Evolutionary conservation across 2,329 filamentous ascomycete genomes (phyloP).

Genomic region (Trichocomaceae sp.): DNA sequence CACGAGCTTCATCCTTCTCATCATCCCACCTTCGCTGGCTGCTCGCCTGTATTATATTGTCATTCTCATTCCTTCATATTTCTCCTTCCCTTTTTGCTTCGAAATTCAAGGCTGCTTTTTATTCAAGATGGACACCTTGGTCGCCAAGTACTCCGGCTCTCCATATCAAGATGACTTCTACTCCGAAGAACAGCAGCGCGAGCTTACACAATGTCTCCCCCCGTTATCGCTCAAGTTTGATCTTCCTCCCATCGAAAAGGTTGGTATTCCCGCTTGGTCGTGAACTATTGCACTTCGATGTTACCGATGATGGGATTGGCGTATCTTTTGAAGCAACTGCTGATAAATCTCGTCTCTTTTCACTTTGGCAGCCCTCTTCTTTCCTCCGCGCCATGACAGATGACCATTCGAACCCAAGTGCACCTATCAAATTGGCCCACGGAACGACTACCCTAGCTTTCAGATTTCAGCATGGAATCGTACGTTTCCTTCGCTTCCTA

Average conservation of each 20-base stretch:
- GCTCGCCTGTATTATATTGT: slow-evolving; percentile 7
- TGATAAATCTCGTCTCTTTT: neutral
- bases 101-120: neutral
- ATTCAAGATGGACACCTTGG: slow-evolving; percentile 74
- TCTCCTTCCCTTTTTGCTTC: neutral
- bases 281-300: neutral
- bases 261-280: slow-evolving; percentile 41
- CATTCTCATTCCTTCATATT: slow-evolving; percentile 11
- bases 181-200: slow-evolving; percentile 65
- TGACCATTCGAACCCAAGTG: slow-evolving; percentile 92
- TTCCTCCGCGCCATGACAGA: slow-evolving; percentile 97
- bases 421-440: slow-evolving; percentile 98
- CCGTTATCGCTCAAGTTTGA: slow-evolving; percentile 87
- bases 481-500: slow-evolving; percentile 19
- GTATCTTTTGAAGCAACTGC: neutral
- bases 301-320: neutral
- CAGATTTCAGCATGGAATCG: slow-evolving; percentile 93
- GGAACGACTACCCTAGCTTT: slow-evolving; percentile 97
- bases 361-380: slow-evolving; percentile 61
- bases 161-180: slow-evolving; percentile 66
- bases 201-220: slow-evolving; percentile 63
- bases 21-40: slow-evolving; percentile 4
- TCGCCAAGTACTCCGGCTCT: slow-evolving; percentile 82
- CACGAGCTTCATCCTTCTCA: slow-evolving; percentile 16
- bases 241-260: slow-evolving; percentile 85